Conservation (phyloP, 129 eudicot species). For the sunflower (Helianthus annuus) region DNA sequence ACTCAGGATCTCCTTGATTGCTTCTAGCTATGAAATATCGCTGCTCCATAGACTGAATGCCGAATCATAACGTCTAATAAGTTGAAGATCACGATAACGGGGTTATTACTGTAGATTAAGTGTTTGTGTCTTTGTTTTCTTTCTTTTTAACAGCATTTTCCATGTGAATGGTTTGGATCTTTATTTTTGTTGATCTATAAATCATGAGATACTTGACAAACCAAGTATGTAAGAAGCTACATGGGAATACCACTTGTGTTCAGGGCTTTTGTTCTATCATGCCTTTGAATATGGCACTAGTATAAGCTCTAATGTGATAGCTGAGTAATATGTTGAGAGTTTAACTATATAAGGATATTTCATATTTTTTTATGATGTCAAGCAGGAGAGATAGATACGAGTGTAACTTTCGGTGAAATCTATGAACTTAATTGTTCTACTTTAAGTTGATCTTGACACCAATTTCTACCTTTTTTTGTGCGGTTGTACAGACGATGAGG, state of each 20-base stretch:
- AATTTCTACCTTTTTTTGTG: background rate
- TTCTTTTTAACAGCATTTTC: slow-evolving; percentile 2
- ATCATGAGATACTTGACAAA: slow-evolving; percentile 9
- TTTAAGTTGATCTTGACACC: slow-evolving; percentile 6
- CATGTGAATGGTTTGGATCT: slow-evolving; percentile 16
- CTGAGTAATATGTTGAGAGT: background rate
- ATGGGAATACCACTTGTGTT: slow-evolving; percentile 11
- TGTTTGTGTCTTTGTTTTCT: background rate
- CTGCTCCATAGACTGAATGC: slow-evolving; percentile 8
- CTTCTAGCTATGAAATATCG: background rate
- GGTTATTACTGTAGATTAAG: background rate
- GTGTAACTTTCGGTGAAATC: background rate
- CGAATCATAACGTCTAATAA: background rate
- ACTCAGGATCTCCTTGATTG: slow-evolving; percentile 1
- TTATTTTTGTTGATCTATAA: slow-evolving; percentile 15
- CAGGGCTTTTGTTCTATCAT: slow-evolving; percentile 3
- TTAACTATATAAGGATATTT: slow-evolving; percentile 6
- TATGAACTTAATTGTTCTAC: background rate
- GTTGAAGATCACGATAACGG: background rate
- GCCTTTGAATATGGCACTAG: slow-evolving; percentile 16
- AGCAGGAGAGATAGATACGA: background rate
- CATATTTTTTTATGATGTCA: slow-evolving; percentile 3
- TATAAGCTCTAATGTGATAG: slow-evolving; percentile 13
- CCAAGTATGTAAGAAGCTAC: slow-evolving; percentile 7
- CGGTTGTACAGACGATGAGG: background rate